Evolutionary conservation across 164 flowering plant genomes (phyloP).

Genomic region (Magnolia kwangsiensis): DNA sequence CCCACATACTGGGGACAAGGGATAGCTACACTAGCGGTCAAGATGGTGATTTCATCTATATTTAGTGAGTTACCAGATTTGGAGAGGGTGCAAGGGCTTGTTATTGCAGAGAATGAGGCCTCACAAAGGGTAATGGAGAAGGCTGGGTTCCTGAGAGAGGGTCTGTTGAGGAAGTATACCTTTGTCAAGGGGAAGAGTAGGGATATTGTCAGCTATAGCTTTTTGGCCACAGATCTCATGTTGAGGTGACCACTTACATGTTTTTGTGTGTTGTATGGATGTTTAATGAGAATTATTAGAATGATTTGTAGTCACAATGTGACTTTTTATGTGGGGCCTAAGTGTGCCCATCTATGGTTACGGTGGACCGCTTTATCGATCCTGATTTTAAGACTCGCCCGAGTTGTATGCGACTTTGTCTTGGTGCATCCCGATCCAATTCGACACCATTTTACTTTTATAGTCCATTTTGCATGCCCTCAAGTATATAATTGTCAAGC

Average conservation of each 20-base stretch:
- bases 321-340: too few species aligned
- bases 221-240: not conserved
- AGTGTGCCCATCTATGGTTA: too few species aligned
- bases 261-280: too few species aligned
- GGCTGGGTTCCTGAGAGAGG: constrained; percentile 41
- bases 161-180: constrained; percentile 35
- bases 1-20: constrained; percentile 34
- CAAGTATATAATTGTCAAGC: too few species aligned
- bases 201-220: constrained; percentile 30
- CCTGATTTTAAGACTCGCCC: too few species aligned
- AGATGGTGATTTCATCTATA: constrained; percentile 25
- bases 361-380: too few species aligned
- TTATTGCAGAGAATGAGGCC: constrained; percentile 26
- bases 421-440: too few species aligned
- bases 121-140: constrained; percentile 51
- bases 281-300: too few species aligned
- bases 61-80: constrained; percentile 31
- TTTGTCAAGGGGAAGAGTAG: constrained; percentile 23
- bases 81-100: constrained; percentile 36
- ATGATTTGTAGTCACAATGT: too few species aligned
- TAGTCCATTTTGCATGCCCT: too few species aligned
- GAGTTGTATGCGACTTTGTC: too few species aligned
- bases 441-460: too few species aligned
- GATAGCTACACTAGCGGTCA: constrained; percentile 32
- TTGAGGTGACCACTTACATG: not conserved